A percentile compares a stretch with the other conserved stretches of the same genome.
phyloP scores from a whole-genome alignment of 1,139 yeast genomes.

The Scheffersomyces stambukii region DNA sequence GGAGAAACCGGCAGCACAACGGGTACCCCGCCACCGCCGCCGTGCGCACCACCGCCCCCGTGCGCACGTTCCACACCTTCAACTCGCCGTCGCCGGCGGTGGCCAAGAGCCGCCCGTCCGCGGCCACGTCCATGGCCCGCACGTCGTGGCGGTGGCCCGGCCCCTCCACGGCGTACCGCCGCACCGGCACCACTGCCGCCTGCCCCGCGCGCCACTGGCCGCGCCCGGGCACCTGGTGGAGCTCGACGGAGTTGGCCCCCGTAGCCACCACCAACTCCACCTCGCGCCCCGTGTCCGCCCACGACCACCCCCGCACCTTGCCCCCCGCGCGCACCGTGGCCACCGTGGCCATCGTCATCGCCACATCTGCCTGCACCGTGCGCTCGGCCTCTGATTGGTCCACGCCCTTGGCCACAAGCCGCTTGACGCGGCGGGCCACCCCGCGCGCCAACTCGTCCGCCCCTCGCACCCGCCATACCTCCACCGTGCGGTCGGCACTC shows the following conservation, averaged over 20 bases:
- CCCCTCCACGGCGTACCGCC: conserved; percentile 57
- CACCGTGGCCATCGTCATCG: conserved; percentile 60
- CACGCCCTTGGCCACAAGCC: conserved; percentile 66
- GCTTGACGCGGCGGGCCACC: conserved; percentile 69
- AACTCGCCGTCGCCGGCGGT: conserved; percentile 88
- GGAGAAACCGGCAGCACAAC: conserved; percentile 74
- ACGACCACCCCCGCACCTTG: conserved; percentile 54
- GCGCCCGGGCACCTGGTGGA: conserved; percentile 53
- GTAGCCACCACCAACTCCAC: conserved; percentile 62
- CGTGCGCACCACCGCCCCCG: conserved; percentile 74
- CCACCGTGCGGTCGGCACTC: conserved; percentile 78
- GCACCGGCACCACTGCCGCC: conserved; percentile 26
- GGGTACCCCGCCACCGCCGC: conserved; percentile 78
- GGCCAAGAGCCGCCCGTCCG: conserved; percentile 77
- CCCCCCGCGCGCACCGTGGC: conserved; percentile 54
- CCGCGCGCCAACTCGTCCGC: conserved; percentile 81
- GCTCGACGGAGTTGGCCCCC: conserved; percentile 71
- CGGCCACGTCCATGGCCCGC: conserved; percentile 79
- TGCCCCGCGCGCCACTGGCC: conserved; percentile 40
- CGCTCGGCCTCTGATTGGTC: conserved; percentile 58
- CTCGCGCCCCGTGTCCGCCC: conserved; percentile 43
- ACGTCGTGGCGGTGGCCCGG: conserved; percentile 90
- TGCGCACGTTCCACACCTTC: conserved; percentile 82
- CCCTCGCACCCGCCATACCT: conserved; percentile 71
- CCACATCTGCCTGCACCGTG: conserved; percentile 51